Conservation (phyloP, 192 early-diverging fungal genomes). For the Mortierella alpina region DNA sequence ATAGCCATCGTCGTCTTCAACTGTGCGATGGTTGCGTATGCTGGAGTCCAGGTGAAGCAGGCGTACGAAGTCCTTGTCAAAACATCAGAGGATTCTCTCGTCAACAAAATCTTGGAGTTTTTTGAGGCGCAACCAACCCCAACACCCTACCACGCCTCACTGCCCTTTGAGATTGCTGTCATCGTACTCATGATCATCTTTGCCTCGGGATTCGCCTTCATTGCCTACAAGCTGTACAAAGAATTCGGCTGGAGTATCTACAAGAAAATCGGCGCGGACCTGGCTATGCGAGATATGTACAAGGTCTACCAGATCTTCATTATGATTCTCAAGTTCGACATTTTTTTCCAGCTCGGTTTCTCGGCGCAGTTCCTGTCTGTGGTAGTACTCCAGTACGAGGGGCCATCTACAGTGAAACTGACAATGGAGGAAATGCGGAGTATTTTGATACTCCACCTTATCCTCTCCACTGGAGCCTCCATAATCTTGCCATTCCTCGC, state of each 20-base stretch:
- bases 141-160: constrained; percentile 34
- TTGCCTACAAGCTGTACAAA: constrained; percentile 77
- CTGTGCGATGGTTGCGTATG: constrained; percentile 70
- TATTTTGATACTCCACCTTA: constrained; percentile 56
- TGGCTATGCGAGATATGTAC: constrained; percentile 79
- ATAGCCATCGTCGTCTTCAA: constrained; percentile 80
- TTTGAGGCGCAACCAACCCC: background rate
- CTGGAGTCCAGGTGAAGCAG: constrained; percentile 72
- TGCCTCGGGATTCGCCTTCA: constrained; percentile 55
- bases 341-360: constrained; percentile 83
- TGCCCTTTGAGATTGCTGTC: constrained; percentile 64
- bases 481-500: constrained; percentile 61
- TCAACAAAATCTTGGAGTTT: constrained; percentile 25
- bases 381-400: constrained; percentile 59
- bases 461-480: constrained; percentile 59
- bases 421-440: constrained; percentile 16
- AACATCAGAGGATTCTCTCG: constrained; percentile 10
- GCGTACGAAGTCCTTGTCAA: constrained; percentile 26
- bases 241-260: constrained; percentile 88
- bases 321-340: constrained; percentile 83
- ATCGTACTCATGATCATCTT: constrained; percentile 66
- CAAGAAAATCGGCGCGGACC: constrained; percentile 85
- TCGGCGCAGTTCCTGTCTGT: constrained; percentile 80
- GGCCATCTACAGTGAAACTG: background rate
- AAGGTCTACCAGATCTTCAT: constrained; percentile 84